These are phyloP conservation scores for Dothiorella sarmentorum DNA, from an alignment of 2,329 filamentous ascomycete genomes.

Conservation along the genomic window DNA sequence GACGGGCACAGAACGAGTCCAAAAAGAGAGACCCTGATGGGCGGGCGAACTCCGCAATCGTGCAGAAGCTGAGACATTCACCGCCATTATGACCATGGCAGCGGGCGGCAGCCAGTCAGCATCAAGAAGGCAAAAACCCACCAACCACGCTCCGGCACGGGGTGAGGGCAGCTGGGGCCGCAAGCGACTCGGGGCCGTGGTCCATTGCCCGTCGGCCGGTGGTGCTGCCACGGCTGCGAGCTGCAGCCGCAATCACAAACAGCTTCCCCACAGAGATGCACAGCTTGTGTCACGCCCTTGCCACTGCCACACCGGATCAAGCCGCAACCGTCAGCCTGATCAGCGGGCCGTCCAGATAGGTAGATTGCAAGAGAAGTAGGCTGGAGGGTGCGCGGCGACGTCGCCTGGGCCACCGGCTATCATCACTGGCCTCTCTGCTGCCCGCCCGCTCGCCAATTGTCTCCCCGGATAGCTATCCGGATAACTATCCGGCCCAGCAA, in stretches of 20 bases:
- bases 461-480: slow-evolving; percentile 12
- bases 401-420: slow-evolving; percentile 11
- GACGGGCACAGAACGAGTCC: slow-evolving; percentile 2
- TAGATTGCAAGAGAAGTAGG: too few species aligned
- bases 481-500: slow-evolving; percentile 12
- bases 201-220: neutral
- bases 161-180: neutral
- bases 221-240: neutral
- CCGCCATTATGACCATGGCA: slow-evolving; percentile 12
- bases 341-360: slow-evolving; percentile 10
- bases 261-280: slow-evolving; percentile 16
- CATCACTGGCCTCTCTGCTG: neutral
- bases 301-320: neutral
- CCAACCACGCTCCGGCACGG: slow-evolving; percentile 9
- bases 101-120: neutral
- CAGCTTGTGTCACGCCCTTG: slow-evolving; percentile 2
- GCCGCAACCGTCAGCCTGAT: neutral
- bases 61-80: slow-evolving; percentile 15
- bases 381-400: slow-evolving; percentile 6
- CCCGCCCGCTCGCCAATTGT: neutral
- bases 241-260: slow-evolving; percentile 14
- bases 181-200: neutral
- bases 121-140: neutral
- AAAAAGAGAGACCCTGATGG: slow-evolving; percentile 7
- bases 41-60: slow-evolving; percentile 8